phyloP scores from a whole-genome alignment of 768 basidiomycete species.

The Russula compacta region DNA sequence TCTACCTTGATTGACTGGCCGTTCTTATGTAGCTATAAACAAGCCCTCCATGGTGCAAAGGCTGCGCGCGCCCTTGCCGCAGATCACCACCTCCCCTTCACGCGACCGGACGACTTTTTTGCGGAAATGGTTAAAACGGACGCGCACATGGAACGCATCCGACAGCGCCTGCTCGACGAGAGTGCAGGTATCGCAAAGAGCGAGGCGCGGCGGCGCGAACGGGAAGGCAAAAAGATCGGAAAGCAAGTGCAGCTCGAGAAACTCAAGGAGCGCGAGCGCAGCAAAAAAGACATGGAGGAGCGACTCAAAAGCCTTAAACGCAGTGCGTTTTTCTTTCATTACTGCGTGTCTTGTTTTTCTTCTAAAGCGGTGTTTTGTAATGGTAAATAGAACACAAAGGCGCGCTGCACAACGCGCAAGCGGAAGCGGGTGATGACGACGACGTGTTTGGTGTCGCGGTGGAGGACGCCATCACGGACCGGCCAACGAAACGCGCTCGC shows the following conservation, averaged over 20 bases:
- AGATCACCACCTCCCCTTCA: slow-evolving; percentile 75
- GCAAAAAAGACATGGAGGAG: slow-evolving; percentile 90
- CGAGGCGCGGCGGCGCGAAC: slow-evolving; percentile 84
- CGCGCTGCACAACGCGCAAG: slow-evolving; percentile 55
- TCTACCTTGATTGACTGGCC: background rate
- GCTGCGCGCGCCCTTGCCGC: slow-evolving; percentile 68
- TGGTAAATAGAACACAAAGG: slow-evolving; percentile 67
- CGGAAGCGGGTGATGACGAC: slow-evolving; percentile 35
- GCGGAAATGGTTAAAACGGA: slow-evolving; percentile 99
- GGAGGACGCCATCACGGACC: slow-evolving; percentile 78
- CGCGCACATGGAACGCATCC: slow-evolving; percentile 94
- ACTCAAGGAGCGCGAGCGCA: slow-evolving; percentile 77
- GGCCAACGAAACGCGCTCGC: slow-evolving; percentile 49
- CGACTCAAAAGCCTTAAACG: slow-evolving; percentile 79
- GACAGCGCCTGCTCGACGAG: slow-evolving; percentile 85
- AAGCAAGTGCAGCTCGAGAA: slow-evolving; percentile 97
- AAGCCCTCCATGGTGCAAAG: slow-evolving; percentile 80
- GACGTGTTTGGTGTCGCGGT: slow-evolving; percentile 81
- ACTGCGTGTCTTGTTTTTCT: background rate
- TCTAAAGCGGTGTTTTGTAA: background rate
- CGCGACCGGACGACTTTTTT: slow-evolving; percentile 88
- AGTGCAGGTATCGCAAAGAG: slow-evolving; percentile 79
- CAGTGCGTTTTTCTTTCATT: slow-evolving; percentile 43
- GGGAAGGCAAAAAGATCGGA: slow-evolving; percentile 96
- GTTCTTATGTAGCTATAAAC: slow-evolving; percentile 68